These are phyloP conservation scores for Candida argentea DNA, from an alignment of 805 yeast species.

Conservation along the genomic window DNA sequence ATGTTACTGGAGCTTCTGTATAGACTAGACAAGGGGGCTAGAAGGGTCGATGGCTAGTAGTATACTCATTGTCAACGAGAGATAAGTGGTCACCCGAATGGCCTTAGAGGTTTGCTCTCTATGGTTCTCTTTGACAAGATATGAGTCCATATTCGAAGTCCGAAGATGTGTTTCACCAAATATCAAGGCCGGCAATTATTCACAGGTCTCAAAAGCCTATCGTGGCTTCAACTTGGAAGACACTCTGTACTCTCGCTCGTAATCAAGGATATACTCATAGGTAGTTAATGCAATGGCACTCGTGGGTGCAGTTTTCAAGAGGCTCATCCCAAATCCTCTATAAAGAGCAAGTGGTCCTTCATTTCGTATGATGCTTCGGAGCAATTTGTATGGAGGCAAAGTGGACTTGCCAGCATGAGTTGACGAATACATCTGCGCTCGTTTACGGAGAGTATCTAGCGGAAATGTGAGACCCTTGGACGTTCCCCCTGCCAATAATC, in stretches of 20 bases:
- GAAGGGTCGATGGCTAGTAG: too few species aligned
- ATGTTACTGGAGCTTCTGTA: too few species aligned
- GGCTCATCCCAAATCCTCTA: slow-evolving; percentile 61
- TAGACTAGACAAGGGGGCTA: too few species aligned
- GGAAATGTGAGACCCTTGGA: slow-evolving; percentile 78
- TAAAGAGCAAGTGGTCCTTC: slow-evolving; percentile 68
- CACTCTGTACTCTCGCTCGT: slow-evolving; percentile 6
- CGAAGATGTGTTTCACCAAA: too few species aligned
- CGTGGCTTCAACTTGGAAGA: too few species aligned
- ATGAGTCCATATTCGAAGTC: too few species aligned
- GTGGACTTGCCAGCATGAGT: neutral
- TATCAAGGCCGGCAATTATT: too few species aligned
- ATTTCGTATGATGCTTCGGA: slow-evolving; percentile 28
- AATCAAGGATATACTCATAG: slow-evolving; percentile 51
- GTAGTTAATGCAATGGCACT: slow-evolving; percentile 55
- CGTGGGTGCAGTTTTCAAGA: slow-evolving; percentile 76
- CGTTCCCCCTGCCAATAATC: slow-evolving; percentile 65
- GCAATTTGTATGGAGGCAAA: slow-evolving; percentile 12
- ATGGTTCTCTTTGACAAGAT: too few species aligned
- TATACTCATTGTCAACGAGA: too few species aligned
- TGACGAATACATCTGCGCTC: slow-evolving; percentile 51
- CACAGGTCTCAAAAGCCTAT: too few species aligned
- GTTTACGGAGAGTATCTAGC: slow-evolving; percentile 68
- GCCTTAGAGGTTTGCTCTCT: too few species aligned
- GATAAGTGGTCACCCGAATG: too few species aligned